Percentiles rank a stretch among this genome's conserved stretches.
These are phyloP conservation scores for Fonsecaea erecta DNA, from an alignment of 2,329 filamentous ascomycete species.

Conservation along the genomic window DNA sequence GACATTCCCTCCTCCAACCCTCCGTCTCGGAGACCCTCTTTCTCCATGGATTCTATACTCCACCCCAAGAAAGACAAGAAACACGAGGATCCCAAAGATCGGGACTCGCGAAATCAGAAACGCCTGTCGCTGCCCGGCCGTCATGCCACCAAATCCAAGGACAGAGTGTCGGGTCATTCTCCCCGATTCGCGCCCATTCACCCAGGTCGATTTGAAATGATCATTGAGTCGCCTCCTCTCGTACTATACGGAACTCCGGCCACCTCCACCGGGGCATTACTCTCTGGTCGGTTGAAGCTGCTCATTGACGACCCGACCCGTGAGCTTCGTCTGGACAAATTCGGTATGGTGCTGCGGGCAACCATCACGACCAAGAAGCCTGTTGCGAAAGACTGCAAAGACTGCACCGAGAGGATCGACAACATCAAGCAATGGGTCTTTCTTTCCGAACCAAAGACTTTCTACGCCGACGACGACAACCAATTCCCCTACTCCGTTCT, in stretches of 20 bases:
- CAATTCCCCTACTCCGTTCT: slow-evolving; percentile 88
- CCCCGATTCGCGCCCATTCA: slow-evolving; percentile 42
- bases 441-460: slow-evolving; percentile 58
- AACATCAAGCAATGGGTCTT: slow-evolving; percentile 82
- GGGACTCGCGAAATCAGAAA: slow-evolving; percentile 47
- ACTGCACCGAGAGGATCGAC: slow-evolving; percentile 73
- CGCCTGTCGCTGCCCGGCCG: slow-evolving; percentile 42
- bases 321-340: slow-evolving; percentile 68
- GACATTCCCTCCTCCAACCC: slow-evolving; percentile 14
- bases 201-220: slow-evolving; percentile 60
- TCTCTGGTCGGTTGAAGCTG: slow-evolving; percentile 81
- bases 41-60: slow-evolving; percentile 51
- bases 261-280: slow-evolving; percentile 78
- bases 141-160: slow-evolving; percentile 33
- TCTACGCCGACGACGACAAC: slow-evolving; percentile 63
- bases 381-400: slow-evolving; percentile 75
- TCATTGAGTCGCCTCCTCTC: slow-evolving; percentile 84
- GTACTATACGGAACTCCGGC: slow-evolving; percentile 78
- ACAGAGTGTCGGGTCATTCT: slow-evolving; percentile 24
- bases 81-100: slow-evolving; percentile 43
- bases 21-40: slow-evolving; percentile 45
- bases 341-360: slow-evolving; percentile 73
- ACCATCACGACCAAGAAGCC: slow-evolving; percentile 79
- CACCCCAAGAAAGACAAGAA: slow-evolving; percentile 41
- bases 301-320: slow-evolving; percentile 67